phyloP scores from a whole-genome alignment of 352 stramenopile genomes.

The Thalassiosira exigua region DNA sequence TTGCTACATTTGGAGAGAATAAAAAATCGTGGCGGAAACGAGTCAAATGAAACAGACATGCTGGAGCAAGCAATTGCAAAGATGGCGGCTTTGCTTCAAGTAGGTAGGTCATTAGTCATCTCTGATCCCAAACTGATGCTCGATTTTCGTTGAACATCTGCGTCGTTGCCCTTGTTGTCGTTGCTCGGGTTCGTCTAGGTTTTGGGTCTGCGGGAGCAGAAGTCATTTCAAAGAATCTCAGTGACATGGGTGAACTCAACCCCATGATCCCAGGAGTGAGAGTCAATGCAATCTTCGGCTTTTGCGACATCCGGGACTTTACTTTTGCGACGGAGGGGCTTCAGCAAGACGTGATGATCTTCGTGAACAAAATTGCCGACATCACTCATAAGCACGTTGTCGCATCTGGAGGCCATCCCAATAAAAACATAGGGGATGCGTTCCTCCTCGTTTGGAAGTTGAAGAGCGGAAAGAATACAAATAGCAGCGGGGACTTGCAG shows the following conservation, averaged over 20 bases:
- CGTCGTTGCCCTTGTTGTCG: too few species aligned
- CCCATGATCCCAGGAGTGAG: conserved; percentile 90
- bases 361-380: conserved; percentile 90
- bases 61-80: conserved; percentile 91
- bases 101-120: too few species aligned
- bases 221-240: conserved; percentile 91
- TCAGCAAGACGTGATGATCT: conserved; percentile 92
- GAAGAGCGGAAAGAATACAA: conserved; percentile 61
- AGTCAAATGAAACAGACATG: conserved; percentile 91
- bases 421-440: conserved; percentile 95
- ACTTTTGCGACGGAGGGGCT: conserved; percentile 90
- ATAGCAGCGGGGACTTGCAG: conserved; percentile 85
- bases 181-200: too few species aligned
- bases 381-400: conserved; percentile 91
- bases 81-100: conserved; percentile 91
- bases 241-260: conserved; percentile 89
- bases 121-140: too few species aligned
- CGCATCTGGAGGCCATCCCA: conserved; percentile 90
- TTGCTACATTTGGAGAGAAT: conserved; percentile 88
- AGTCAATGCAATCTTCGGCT: conserved; percentile 92
- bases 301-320: conserved; percentile 91
- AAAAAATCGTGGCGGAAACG: conserved; percentile 84
- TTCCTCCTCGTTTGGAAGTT: conserved; percentile 92
- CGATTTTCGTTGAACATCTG: too few species aligned
- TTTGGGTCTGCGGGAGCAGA: conserved; percentile 93